Conservation (phyloP, 805 yeast species). For the Lipomyces sp. region DNA sequence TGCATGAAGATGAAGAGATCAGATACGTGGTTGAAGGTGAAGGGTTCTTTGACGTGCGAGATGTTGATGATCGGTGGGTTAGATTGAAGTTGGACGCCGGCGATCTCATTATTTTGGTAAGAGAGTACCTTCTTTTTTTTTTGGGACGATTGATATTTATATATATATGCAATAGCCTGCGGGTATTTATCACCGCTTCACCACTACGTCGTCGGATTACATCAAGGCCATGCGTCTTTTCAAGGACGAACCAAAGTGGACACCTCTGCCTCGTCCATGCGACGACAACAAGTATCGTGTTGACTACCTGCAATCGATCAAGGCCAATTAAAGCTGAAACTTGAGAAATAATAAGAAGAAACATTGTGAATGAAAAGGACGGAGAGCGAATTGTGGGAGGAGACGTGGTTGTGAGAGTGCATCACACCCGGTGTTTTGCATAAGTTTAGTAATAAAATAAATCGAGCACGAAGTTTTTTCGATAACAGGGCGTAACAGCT, state of each 20-base stretch:
- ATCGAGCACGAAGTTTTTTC: no score
- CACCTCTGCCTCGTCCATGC: conserved; percentile 72
- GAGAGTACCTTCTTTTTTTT: background rate
- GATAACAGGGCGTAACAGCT: no score
- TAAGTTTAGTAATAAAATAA: no score
- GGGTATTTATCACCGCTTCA: conserved; percentile 93
- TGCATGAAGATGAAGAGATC: conserved; percentile 97
- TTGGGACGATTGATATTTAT: conserved; percentile 40
- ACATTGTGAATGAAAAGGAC: no score
- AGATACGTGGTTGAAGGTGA: conserved; percentile 86
- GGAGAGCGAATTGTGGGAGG: no score
- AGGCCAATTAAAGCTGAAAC: conserved; percentile 2
- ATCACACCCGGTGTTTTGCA: no score
- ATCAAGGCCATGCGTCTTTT: conserved; percentile 83
- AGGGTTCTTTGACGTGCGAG: conserved; percentile 89
- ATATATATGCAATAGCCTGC: conserved; percentile 71
- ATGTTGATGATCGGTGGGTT: conserved; percentile 70
- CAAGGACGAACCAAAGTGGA: conserved; percentile 96
- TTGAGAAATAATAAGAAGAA: no score
- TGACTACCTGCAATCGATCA: conserved; percentile 47
- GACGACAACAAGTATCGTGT: conserved; percentile 54
- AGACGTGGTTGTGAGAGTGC: no score
- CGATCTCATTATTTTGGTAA: conserved; percentile 58
- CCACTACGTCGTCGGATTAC: conserved; percentile 64
- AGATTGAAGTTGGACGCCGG: conserved; percentile 65